These are phyloP conservation scores for Biscutella laevigata DNA, from an alignment of 441 rosid species.

Conservation along the genomic window DNA sequence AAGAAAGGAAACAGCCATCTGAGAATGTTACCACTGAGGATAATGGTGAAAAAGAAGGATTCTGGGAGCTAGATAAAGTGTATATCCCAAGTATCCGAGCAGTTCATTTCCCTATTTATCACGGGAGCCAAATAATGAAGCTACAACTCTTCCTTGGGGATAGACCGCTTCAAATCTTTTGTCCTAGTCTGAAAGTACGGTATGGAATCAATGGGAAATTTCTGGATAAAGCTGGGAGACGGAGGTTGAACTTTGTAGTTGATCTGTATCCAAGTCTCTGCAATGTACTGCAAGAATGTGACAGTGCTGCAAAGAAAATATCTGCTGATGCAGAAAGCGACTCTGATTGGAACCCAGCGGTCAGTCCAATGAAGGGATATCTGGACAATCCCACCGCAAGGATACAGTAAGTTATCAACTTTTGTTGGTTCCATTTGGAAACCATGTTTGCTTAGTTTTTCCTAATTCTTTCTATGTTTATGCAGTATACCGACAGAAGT, in stretches of 20 bases:
- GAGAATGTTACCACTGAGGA: conserved; percentile 31
- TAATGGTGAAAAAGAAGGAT: conserved; percentile 23
- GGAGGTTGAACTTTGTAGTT: conserved; percentile 60
- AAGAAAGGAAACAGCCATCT: conserved; percentile 17
- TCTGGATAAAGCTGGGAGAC: conserved; percentile 49
- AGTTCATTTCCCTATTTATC: conserved; percentile 33
- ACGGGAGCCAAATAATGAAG: conserved; percentile 37
- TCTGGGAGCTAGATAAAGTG: conserved; percentile 43
- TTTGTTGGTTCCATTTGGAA: neutral
- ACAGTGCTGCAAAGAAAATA: conserved; percentile 33
- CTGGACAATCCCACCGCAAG: conserved; percentile 40
- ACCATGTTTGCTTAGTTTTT: neutral
- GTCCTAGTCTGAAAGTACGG: conserved; percentile 45
- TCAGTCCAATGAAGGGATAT: conserved; percentile 29
- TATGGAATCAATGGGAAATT: conserved; percentile 48
- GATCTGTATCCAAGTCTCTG: conserved; percentile 41
- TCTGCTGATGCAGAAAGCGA: conserved; percentile 39
- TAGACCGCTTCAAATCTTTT: conserved; percentile 46
- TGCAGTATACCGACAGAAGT: conserved; percentile 49
- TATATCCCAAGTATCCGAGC: conserved; percentile 38
- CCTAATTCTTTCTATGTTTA: conserved; percentile 9
- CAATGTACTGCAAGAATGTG: conserved; percentile 52
- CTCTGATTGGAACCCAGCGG: conserved; percentile 60
- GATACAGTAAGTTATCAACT: conserved; percentile 49
- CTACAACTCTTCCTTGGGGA: conserved; percentile 33